Conservation (phyloP, 1,284 basidiomycete species). For the Trichosporon asahii region DNA sequence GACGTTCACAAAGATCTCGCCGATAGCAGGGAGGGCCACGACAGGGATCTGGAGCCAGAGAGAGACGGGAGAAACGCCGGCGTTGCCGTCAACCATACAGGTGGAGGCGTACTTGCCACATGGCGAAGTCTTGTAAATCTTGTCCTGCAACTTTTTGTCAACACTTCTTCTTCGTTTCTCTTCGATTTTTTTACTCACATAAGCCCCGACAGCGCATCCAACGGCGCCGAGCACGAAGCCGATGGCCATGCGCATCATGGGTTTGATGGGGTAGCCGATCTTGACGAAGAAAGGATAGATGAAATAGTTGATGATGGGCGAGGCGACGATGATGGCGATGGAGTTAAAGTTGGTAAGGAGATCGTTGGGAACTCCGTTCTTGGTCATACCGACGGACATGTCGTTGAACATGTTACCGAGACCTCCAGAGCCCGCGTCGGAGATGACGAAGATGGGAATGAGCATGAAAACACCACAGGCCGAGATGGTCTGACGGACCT, state of each 20-base stretch:
- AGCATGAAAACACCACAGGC: constrained; percentile 55
- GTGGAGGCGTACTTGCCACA: constrained; percentile 53
- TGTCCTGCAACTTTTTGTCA: constrained; percentile 45
- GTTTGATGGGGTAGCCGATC: constrained; percentile 42
- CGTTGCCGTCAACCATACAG: constrained; percentile 26
- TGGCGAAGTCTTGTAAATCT: constrained; percentile 53
- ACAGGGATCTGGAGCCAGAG: constrained; percentile 53
- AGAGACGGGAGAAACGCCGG: constrained; percentile 28
- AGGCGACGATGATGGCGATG: constrained; percentile 52
- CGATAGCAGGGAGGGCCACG: constrained; percentile 54
- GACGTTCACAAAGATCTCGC: constrained; percentile 56
- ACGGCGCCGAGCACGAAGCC: constrained; percentile 42
- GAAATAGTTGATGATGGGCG: constrained; percentile 53
- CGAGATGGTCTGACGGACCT: constrained; percentile 52
- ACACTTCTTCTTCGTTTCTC: no score
- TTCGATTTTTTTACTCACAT: constrained; percentile 25
- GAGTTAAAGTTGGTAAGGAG: constrained; percentile 55
- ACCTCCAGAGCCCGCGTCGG: constrained; percentile 34
- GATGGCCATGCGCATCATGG: constrained; percentile 39
- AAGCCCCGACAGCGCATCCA: constrained; percentile 30
- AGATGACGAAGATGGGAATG: constrained; percentile 54
- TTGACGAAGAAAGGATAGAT: constrained; percentile 53
- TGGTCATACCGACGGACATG: constrained; percentile 51
- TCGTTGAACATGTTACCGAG: constrained; percentile 45
- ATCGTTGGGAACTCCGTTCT: constrained; percentile 55